Evolutionary conservation across 331 rosid species (phyloP).

Genomic region (Pyrus hybrid): DNA sequence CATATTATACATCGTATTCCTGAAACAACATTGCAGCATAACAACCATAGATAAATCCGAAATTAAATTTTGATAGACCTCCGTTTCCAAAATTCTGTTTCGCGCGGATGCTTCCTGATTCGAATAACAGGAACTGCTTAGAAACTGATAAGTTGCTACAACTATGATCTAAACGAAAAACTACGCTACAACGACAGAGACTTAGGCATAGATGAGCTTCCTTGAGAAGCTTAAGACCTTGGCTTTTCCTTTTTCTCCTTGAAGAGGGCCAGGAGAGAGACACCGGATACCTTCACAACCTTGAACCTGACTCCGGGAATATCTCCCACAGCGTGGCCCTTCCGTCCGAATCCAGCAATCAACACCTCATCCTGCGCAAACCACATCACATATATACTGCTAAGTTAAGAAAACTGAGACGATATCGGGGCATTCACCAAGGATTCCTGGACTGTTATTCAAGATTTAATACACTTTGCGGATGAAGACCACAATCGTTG

Average conservation of each 20-base stretch:
- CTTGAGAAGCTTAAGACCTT: constrained; percentile 13
- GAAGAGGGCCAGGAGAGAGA: constrained; percentile 33
- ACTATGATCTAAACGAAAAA: neutral
- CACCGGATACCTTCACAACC: constrained; percentile 41
- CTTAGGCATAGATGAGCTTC: neutral
- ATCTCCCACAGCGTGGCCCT: constrained; percentile 42
- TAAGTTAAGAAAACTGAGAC: neutral
- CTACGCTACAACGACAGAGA: neutral
- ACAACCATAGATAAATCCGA: neutral
- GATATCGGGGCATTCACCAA: neutral
- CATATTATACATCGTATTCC: no score
- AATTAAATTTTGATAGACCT: neutral
- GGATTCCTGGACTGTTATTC: neutral
- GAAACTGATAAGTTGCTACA: neutral
- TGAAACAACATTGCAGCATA: no score
- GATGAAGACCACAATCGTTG: neutral
- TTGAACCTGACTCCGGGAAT: constrained; percentile 42
- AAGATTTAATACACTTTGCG: neutral
- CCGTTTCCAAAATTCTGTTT: neutral
- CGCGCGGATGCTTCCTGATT: neutral
- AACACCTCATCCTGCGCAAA: constrained; percentile 33
- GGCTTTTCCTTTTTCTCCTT: constrained; percentile 46
- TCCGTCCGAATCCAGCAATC: constrained; percentile 39
- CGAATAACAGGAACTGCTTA: neutral
- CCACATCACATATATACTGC: neutral